Conservation (phyloP, 2,329 filamentous ascomycete genomes). For the Triangularia setosa region DNA sequence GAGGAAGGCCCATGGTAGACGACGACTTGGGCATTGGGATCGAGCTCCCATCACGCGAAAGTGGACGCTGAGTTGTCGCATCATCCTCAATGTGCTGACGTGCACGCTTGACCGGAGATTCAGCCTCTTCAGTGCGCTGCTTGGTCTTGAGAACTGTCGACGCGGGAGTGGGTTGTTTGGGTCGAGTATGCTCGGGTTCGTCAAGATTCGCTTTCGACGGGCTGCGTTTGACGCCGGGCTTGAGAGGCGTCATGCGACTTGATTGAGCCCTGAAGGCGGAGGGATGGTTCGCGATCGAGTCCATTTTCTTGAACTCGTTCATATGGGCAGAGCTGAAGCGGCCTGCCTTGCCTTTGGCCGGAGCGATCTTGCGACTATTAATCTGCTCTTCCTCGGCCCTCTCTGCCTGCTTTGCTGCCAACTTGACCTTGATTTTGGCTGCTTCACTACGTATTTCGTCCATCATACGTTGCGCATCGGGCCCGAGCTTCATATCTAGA, state of each 20-base stretch:
- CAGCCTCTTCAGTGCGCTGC: constrained; percentile 25
- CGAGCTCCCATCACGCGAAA: constrained; percentile 48
- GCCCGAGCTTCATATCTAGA: constrained; percentile 52
- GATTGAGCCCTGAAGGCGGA: constrained; percentile 67
- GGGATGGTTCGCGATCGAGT: constrained; percentile 84
- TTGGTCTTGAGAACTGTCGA: constrained; percentile 30
- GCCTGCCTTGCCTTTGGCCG: constrained; percentile 70
- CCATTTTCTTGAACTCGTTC: constrained; percentile 94
- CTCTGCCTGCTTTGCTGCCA: constrained; percentile 59
- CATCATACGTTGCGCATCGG: constrained; percentile 58
- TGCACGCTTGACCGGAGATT: constrained; percentile 62
- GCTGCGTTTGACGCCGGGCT: constrained; percentile 50
- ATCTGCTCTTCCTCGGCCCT: constrained; percentile 43
- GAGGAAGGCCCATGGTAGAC: constrained; percentile 40
- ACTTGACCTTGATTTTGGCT: constrained; percentile 63
- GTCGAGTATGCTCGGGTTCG: constrained; percentile 45
- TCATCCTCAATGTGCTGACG: constrained; percentile 67
- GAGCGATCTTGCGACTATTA: constrained; percentile 67
- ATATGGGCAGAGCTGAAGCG: constrained; percentile 84
- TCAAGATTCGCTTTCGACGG: constrained; percentile 49
- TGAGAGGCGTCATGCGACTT: constrained; percentile 49
- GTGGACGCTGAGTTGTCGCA: constrained; percentile 60
- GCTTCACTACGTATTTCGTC: constrained; percentile 69
- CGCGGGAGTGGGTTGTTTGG: constrained; percentile 27
- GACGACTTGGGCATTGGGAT: constrained; percentile 48